These are phyloP conservation scores for Chaetomium sp. DNA, from an alignment of 2,329 filamentous ascomycete genomes.

Conservation along the genomic window DNA sequence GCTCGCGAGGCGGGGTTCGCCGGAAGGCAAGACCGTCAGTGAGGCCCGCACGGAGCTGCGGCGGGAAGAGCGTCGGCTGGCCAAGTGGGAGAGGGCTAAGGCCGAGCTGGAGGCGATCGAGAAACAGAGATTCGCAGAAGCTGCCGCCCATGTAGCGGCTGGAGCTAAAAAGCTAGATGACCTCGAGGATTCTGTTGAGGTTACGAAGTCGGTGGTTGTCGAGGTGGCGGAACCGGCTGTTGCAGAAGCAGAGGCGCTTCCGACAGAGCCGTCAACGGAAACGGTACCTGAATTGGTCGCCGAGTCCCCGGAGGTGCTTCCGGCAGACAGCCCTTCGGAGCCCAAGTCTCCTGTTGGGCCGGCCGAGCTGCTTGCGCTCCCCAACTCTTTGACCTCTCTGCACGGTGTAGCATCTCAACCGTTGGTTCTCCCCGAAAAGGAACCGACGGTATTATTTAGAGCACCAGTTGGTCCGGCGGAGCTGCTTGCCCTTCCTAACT, in stretches of 20 bases:
- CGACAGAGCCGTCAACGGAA: neutral
- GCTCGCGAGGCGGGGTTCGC: slow-evolving; percentile 61
- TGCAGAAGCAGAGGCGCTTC: neutral
- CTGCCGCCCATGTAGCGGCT: slow-evolving; percentile 20
- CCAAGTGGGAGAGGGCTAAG: slow-evolving; percentile 89
- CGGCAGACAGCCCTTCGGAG: neutral
- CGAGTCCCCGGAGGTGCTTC: neutral
- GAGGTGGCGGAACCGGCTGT: neutral
- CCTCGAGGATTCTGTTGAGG: neutral
- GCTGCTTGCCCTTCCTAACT: neutral
- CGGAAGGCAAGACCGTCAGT: slow-evolving; percentile 59
- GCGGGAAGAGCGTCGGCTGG: slow-evolving; percentile 71
- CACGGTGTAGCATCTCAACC: neutral
- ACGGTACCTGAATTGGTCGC: neutral
- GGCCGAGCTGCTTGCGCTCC: slow-evolving; percentile 34
- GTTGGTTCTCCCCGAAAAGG: no score
- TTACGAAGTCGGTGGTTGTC: neutral
- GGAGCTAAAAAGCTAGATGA: neutral
- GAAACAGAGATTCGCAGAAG: slow-evolving; percentile 50
- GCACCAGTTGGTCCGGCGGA: slow-evolving; percentile 20
- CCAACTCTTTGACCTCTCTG: slow-evolving; percentile 41
- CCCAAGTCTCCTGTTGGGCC: slow-evolving; percentile 13
- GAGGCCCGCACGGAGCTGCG: slow-evolving; percentile 74
- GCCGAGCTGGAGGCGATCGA: slow-evolving; percentile 80
- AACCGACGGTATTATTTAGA: no score